Evolutionary conservation across 306 rosid species (phyloP), one percentile per base, ranked within the genome.

Genomic region (Biancaea sappan): DNA sequence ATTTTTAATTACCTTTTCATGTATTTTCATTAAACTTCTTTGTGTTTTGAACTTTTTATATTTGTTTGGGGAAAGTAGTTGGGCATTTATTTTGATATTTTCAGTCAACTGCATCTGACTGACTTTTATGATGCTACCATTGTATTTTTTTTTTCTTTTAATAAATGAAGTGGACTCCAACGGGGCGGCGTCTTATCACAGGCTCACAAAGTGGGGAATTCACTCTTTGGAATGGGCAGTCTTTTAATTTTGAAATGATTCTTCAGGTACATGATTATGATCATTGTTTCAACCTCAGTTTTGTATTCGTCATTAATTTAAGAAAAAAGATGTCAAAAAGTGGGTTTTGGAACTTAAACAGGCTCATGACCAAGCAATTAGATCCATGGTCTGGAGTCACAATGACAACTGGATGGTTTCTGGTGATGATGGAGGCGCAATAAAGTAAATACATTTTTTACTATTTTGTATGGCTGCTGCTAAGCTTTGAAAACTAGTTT

Each of bases 311-410:
- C 34, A 28, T 61, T 59, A 65, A 22, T 69, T 80, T 24, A 22
- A 53, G 38, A 43, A 14, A 38, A 12, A 28, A 38, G 10, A 54
- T 40, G n/a, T 69, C 63, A 29, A 73, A 62, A 22, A 32, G 32
- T 77, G 71, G 73, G 21, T 76, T 79, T 57, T 53, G 63, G 53
- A 66, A 77, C 64, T 61, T 75, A 22, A 72, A 75, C 80, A 94
- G 99, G 99, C 99, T 65, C 99, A 94, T 87, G 99, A 94, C 83
- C 96, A 90, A 82, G 96, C 99, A 75, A 94, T 94, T 82, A 86
- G 99, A 79, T 94, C 99, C 74, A 94, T 94, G 99, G 90, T 92
- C 35, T 94, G 99, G 99, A 94, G 99, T 84, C 97, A 94, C 85
- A 94, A 94, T 73, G 99, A 92, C 85, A 94, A 94, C 78, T 94